Evolutionary conservation across 2,329 filamentous ascomycete species (phyloP), one percentile per base, ranked within the genome.

Genomic region (Alternaria panax): DNA sequence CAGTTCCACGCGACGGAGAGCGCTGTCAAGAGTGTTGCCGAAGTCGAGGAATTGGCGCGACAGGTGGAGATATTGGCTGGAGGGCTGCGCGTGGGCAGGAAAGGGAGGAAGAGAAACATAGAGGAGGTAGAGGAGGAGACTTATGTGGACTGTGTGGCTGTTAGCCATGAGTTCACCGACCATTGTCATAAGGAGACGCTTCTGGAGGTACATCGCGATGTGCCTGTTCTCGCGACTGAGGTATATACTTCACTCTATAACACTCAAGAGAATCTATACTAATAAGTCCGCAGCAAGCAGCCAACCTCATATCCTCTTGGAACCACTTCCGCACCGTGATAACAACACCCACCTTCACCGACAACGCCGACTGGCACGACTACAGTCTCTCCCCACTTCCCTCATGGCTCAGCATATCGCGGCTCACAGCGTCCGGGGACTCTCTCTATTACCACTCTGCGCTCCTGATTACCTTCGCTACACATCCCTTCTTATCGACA

Each of bases 111-210:
- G 27, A 54, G 41, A 11, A 63, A 58, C n/a, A 55, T 68, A 4
- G 59, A 51, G 5, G 58, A 34, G 1, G 64, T 56, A 0, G 69
- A 74, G 1, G 55, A 60, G n/a, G 65, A 70, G 54, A 71, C 68
- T 36, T 79, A 81, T 43, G 83, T 90, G 28, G 88, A 90, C 70
- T 84, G 78, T 2, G 86, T 90, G 2, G 80, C 82, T 27, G 80
- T 90, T 30, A 86, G 82, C 16, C 88, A 90, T 69, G 88, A 90
- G 71, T 90, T 90, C 65, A 90, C 88, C 1, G 88, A 90, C 68
- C 88, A 90, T 70, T 90, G 87, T 73, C 87, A 90, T 68, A 80
- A 84, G 60, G 81, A 84, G 3, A 90, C 88, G 14, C 77, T 90
- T 25, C 72, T 83, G 42, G 83, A 88, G 65, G 74, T 90, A 4